Evolutionary conservation across 2,329 filamentous ascomycete genomes (phyloP), one percentile per base, ranked within the genome.

Genomic region (Sphaerulina vaccinii): DNA sequence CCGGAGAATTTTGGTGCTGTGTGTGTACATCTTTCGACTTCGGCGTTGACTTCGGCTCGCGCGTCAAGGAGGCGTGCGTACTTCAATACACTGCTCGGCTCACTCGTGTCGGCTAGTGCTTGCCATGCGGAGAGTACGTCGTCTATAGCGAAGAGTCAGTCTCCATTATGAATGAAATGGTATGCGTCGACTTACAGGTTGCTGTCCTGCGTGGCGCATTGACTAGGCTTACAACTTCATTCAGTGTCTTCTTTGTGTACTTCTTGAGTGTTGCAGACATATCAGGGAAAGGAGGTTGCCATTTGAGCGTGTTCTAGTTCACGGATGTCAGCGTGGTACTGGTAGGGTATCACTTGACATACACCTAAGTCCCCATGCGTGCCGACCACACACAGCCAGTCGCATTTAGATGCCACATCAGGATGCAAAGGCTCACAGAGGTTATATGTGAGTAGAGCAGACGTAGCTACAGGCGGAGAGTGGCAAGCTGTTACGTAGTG

Each of bases 201-300:
- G 82, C 75, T 4, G 83, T 85, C 27, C 84, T 72, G 5, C 85
- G 73, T 5, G 84, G 84, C 16, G 84, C 84, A 58, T 87, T 87
- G 54, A 87, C 73, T 1, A 84, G 74, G 0, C 81, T 79, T 0
- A 86, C 82, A 2, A 82, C 82, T 11, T 82, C 78, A 54, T 84
- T 85, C 48, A 87, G 67, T 0, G 77, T 69, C 57, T 82, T 85
- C 59, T 83, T 86, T 0, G 81, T 80, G 60, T 84, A 74, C 11
- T 66, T 70, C 59, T 85, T 85, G 59, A 87, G 81, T 0, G 78
- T 78, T 1, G 73, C 66, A 15, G 71, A 74, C 82, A 87, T 85
- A 54, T 86, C 80, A 1, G 84, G 84, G 56, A 87, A 86, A 0
- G 84, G 84, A 0, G 77, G 75, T 18, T 80, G 70, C 84, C 84